Evolutionary conservation across 1,284 basidiomycete genomes (phyloP).

Genomic region (Cryptococcus amylolentus): DNA sequence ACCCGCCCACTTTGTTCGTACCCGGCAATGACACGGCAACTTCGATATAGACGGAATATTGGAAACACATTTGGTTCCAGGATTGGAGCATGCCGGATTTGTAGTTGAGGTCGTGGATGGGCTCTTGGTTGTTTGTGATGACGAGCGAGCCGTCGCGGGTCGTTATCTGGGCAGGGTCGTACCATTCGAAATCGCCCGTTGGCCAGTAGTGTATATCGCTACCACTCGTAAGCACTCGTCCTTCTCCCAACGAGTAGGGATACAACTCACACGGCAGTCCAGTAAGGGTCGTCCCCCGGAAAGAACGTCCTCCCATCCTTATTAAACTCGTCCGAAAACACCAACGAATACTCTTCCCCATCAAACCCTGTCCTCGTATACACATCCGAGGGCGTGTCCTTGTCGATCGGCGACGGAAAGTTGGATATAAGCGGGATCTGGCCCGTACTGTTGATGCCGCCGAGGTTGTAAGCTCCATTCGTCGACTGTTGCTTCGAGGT

Average conservation of each 20-base stretch:
- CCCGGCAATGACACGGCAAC: constrained; percentile 79
- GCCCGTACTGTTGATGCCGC: constrained; percentile 56
- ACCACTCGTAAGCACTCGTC: no score
- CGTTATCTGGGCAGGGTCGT: constrained; percentile 74
- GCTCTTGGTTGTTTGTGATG: constrained; percentile 67
- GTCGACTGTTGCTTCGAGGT: constrained; percentile 33
- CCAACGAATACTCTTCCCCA: constrained; percentile 54
- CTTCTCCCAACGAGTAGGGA: no score
- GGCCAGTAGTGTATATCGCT: no score
- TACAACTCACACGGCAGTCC: no score
- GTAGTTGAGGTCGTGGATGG: constrained; percentile 71
- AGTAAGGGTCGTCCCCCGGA: no score
- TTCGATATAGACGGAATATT: constrained; percentile 47
- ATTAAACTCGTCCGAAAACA: constrained; percentile 87
- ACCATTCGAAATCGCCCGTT: constrained; percentile 47
- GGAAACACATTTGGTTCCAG: constrained; percentile 54
- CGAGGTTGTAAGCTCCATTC: constrained; percentile 56
- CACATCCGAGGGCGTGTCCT: constrained; percentile 57
- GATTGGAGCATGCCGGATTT: constrained; percentile 56
- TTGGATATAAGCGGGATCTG: constrained; percentile 63
- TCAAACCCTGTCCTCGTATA: constrained; percentile 41
- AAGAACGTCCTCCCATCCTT: constrained; percentile 55
- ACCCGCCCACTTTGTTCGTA: constrained; percentile 46
- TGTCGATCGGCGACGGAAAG: constrained; percentile 66
- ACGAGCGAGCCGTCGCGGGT: constrained; percentile 77